Evolutionary conservation across 768 basidiomycete genomes (phyloP).

Genomic region (Grammothele lineata): DNA sequence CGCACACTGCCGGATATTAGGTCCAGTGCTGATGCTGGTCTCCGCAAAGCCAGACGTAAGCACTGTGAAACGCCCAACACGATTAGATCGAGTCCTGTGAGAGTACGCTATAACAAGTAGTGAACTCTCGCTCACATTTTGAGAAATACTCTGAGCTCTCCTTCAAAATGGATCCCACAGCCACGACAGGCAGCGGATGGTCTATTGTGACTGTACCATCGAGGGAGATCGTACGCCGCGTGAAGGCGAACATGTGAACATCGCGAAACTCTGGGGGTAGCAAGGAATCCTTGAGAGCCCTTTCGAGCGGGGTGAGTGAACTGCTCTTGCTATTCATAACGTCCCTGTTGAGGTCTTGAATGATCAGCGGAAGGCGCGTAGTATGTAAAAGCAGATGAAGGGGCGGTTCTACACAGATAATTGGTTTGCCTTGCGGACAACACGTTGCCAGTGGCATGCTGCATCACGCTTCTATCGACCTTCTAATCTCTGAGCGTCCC

Average conservation of each 20-base stretch:
- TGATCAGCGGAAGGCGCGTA: too few relatives aligned
- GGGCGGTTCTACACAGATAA: too few relatives aligned
- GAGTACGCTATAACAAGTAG: too few relatives aligned
- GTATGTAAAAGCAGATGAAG: too few relatives aligned
- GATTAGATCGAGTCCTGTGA: not conserved
- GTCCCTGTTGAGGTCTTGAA: too few relatives aligned
- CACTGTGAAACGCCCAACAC: conserved; percentile 1
- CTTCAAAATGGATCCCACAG: conserved; percentile 3
- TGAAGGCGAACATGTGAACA: conserved; percentile 4
- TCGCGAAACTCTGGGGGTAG: conserved; percentile 1
- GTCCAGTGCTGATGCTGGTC: not conserved
- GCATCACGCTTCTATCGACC: too few relatives aligned
- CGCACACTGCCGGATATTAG: not conserved
- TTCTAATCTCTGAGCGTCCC: too few relatives aligned
- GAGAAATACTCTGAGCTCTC: conserved; percentile 5
- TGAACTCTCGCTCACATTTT: not conserved
- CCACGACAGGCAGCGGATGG: conserved; percentile 3
- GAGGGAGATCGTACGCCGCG: not conserved
- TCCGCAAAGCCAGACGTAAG: conserved; percentile 18
- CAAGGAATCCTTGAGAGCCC: conserved; percentile 1
- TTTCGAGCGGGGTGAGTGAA: not conserved
- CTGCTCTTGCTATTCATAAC: too few relatives aligned
- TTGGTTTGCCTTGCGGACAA: too few relatives aligned
- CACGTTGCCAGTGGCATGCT: too few relatives aligned
- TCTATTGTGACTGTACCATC: not conserved